These are phyloP conservation scores for Suillus subluteus DNA, from an alignment of 768 basidiomycete species.

Conservation along the genomic window DNA sequence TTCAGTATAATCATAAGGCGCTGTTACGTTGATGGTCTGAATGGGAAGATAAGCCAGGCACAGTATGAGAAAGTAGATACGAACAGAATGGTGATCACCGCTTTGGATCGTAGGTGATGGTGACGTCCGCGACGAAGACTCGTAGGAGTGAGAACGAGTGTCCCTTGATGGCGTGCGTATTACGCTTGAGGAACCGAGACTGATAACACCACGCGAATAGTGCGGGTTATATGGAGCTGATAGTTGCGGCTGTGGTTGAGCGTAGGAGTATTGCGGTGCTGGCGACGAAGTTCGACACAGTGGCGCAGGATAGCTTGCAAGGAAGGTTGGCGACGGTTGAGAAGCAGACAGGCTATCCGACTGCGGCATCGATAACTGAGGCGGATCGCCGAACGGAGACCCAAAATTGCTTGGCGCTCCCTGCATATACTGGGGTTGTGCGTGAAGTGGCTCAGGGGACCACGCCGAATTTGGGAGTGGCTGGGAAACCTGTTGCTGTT, in stretches of 20 bases:
- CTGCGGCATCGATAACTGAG: constrained; percentile 35
- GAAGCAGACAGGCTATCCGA: constrained; percentile 36
- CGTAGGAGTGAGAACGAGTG: constrained; percentile 30
- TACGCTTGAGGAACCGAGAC: constrained; percentile 41
- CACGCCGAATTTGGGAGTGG: constrained; percentile 37
- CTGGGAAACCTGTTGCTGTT: constrained; percentile 17
- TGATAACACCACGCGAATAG: constrained; percentile 52
- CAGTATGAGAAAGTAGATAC: constrained; percentile 18
- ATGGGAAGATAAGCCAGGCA: constrained; percentile 48
- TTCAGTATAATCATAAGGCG: constrained; percentile 93
- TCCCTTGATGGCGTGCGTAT: constrained; percentile 33
- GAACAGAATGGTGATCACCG: constrained; percentile 35
- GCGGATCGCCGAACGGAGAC: constrained; percentile 28
- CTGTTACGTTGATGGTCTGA: constrained; percentile 62
- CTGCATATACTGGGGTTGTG: constrained; percentile 35
- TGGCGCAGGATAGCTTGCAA: constrained; percentile 32
- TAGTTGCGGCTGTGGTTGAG: constrained; percentile 31
- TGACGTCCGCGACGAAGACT: constrained; percentile 40
- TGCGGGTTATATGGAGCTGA: constrained; percentile 34
- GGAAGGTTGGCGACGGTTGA: constrained; percentile 33
- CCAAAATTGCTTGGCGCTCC: constrained; percentile 22
- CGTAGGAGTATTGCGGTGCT: constrained; percentile 43
- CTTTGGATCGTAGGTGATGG: constrained; percentile 46
- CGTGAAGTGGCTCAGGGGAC: constrained; percentile 40
- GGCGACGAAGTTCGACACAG: constrained; percentile 37